Percentiles rank a stretch among this genome's conserved stretches.
Conservation (phyloP, 257 asterid genomes). For the Striga asiatica region DNA sequence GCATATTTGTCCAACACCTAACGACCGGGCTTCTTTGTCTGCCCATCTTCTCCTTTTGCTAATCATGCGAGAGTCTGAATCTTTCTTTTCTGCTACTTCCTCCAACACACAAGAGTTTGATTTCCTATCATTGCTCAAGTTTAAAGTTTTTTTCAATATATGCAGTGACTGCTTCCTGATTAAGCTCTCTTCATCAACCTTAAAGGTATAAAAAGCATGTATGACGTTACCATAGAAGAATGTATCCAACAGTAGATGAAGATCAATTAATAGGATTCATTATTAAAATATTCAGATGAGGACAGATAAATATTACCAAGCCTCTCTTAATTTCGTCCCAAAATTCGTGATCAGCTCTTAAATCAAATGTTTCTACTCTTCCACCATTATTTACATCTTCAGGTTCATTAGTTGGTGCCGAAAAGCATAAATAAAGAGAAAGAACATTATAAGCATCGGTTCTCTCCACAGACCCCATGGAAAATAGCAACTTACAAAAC, state of each 20-base stretch:
- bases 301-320: slow-evolving; percentile 46
- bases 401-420: slow-evolving; percentile 31
- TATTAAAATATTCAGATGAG: neutral
- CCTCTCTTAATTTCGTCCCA: slow-evolving; percentile 87
- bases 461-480: slow-evolving; percentile 67
- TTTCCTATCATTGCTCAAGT: slow-evolving; percentile 41
- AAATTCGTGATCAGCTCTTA: slow-evolving; percentile 44
- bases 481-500: slow-evolving; percentile 58
- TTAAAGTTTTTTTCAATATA: slow-evolving; percentile 48
- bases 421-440: slow-evolving; percentile 57
- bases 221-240: slow-evolving; percentile 11
- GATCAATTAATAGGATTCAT: neutral
- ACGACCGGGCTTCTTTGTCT: slow-evolving; percentile 71
- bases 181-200: slow-evolving; percentile 70
- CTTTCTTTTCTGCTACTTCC: slow-evolving; percentile 28
- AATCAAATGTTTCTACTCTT: slow-evolving; percentile 33
- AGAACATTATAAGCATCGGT: slow-evolving; percentile 80
- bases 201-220: slow-evolving; percentile 13
- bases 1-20: slow-evolving; percentile 67
- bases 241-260: slow-evolving; percentile 9
- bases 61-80: slow-evolving; percentile 27
- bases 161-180: slow-evolving; percentile 74
- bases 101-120: slow-evolving; percentile 27
- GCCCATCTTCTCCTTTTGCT: slow-evolving; percentile 86
- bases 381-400: slow-evolving; percentile 31